Conservation (phyloP, 371 early-diverging fungal genomes). For the Mucor piriformis region DNA sequence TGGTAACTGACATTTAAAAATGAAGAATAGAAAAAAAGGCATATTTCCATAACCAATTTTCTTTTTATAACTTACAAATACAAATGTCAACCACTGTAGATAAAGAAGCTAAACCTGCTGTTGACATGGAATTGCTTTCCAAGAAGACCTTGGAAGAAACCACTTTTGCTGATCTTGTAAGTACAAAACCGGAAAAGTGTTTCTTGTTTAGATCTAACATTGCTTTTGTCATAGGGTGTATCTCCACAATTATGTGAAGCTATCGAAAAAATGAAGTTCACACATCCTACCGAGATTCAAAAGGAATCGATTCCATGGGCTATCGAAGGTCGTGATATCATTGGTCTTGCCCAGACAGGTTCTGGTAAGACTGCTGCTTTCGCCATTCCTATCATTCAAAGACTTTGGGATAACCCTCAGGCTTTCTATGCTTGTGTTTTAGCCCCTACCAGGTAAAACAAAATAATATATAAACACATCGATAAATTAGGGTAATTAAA, state of each 20-base stretch:
- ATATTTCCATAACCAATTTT: neutral
- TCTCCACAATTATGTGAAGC: constrained; percentile 86
- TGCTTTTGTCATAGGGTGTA: constrained; percentile 61
- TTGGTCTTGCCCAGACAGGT: constrained; percentile 98
- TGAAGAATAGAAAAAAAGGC: neutral
- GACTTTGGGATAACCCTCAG: constrained; percentile 87
- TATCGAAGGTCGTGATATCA: constrained; percentile 88
- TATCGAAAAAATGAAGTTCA: constrained; percentile 86
- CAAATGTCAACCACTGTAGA: constrained; percentile 10
- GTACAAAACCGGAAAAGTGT: neutral
- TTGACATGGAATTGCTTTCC: constrained; percentile 29
- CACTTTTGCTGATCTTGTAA: constrained; percentile 38
- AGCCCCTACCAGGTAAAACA: constrained; percentile 91
- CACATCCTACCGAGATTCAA: constrained; percentile 94
- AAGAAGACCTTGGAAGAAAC: constrained; percentile 29
- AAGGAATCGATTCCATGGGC: constrained; percentile 88
- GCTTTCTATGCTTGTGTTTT: constrained; percentile 94
- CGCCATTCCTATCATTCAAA: constrained; percentile 94
- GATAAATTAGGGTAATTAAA: neutral
- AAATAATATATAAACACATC: neutral
- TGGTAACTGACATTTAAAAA: neutral
- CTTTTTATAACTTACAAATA: neutral
- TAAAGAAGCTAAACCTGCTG: constrained; percentile 16
- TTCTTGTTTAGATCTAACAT: neutral
- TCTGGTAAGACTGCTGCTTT: constrained; percentile 96